Base-by-base conservation (phyloP, 2,329 filamentous ascomycete species). In the Trichoderma lentiforme region DNA sequence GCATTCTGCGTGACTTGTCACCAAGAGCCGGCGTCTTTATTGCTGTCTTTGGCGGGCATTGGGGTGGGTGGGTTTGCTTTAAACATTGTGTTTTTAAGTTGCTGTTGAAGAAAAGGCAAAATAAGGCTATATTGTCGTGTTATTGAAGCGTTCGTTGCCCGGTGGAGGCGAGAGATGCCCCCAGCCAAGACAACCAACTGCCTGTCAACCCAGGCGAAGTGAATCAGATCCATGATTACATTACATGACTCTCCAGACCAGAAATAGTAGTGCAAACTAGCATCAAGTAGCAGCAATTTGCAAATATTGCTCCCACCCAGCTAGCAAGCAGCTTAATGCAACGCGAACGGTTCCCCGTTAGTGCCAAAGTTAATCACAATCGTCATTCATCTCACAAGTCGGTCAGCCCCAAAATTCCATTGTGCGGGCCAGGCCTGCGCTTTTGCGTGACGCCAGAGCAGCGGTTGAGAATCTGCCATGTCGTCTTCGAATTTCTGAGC, bases 381-480 rank as follows among this genome's bases (percentile, higher is more conserved):
- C 63, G 63, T 66, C 63, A 66, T 66, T n/a, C 63, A 65, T 65
- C 39, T 53, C 63, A 34, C 24, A 30, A 21, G 14, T 57, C 47
- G 47, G 63, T 57, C 63, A 66, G 63, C 63, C 62, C 47, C 43
- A 66, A 66, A 66, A 26, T 66, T 57, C 30, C 63, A 43, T 63
- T 63, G 34, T 62, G 32, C 60, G n/a, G 32, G 14, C 58, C 43
- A 47, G 8, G 43, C 18, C 43, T 47, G 18, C 43, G n/a, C 32
- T 36, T 36, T 51, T 15, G 62, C 34, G 63, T 65, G 63, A 65
- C 63, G 63, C 63, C 43, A 64, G 39, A 47, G 53, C 21, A n/a
- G 15, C 6, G 14, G 5, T 30, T 11, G 30, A 21, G 11, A 18
- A 47, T 28, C 36, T 39, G 15, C 36, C 36, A 39, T 39, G 36